Evolutionary conservation across 2,329 filamentous ascomycete genomes (phyloP).

Genomic region (Xylaria digitata): DNA sequence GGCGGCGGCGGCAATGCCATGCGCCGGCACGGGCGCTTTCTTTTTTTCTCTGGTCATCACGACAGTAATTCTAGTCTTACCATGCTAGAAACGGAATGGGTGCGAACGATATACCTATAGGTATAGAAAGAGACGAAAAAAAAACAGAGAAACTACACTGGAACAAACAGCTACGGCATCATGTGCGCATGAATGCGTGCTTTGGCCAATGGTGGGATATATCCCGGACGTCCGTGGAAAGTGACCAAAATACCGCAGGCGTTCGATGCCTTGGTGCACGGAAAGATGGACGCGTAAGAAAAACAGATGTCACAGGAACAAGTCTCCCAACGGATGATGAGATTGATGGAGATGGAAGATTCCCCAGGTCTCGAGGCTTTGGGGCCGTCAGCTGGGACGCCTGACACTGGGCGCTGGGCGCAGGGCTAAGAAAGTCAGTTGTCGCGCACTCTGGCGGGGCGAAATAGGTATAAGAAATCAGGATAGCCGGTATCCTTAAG

Average conservation of each 20-base stretch:
- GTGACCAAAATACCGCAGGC: constrained; percentile 37
- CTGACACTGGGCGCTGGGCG: constrained; percentile 24
- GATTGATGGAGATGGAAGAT: constrained; percentile 17
- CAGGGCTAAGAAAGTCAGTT: constrained; percentile 20
- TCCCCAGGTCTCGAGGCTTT: constrained; percentile 20
- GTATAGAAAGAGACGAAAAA: constrained; percentile 34
- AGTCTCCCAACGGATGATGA: constrained; percentile 28
- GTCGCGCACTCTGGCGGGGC: constrained; percentile 35
- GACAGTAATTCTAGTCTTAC: constrained; percentile 50
- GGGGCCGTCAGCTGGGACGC: constrained; percentile 22
- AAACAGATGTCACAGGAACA: constrained; percentile 40
- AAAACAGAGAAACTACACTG: constrained; percentile 39
- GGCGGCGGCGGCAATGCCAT: constrained; percentile 43
- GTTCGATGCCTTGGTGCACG: constrained; percentile 34
- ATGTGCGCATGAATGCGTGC: constrained; percentile 42
- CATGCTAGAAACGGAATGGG: constrained; percentile 45
- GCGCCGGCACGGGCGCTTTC: constrained; percentile 47
- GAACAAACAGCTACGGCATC: constrained; percentile 45
- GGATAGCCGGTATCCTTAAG: constrained; percentile 20
- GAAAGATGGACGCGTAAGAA: constrained; percentile 28
- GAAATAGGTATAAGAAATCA: constrained; percentile 28
- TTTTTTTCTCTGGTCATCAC: constrained; percentile 51
- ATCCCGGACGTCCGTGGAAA: constrained; percentile 34
- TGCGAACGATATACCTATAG: constrained; percentile 40
- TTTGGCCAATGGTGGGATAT: constrained; percentile 37